These are phyloP conservation scores for Arbutus unedo DNA, from an alignment of 148 eudicot genomes.

Conservation along the genomic window DNA sequence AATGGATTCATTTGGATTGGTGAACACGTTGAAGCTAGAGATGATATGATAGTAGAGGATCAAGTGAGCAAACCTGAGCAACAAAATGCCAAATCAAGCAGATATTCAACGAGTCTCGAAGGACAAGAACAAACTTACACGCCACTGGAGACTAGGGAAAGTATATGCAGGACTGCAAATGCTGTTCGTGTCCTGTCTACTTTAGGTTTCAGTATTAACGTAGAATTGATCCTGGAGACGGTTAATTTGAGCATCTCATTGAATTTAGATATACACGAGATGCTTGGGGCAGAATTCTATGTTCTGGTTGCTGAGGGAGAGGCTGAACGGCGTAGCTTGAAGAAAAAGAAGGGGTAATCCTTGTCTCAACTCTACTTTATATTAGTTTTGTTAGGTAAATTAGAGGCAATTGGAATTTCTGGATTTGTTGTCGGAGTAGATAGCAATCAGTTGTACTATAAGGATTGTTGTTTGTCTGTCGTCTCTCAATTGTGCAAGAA, in stretches of 20 bases:
- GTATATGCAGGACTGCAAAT: conserved; percentile 82
- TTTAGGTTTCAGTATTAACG: conserved; percentile 63
- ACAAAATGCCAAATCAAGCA: conserved; percentile 21
- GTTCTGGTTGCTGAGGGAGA: conserved; percentile 84
- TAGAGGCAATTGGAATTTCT: not conserved
- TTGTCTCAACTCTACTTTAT: not conserved
- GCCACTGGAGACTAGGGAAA: conserved; percentile 56
- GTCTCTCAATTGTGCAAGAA: not conserved
- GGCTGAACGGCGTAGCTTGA: conserved; percentile 57
- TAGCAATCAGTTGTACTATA: not conserved
- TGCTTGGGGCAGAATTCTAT: conserved; percentile 90
- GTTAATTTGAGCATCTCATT: conserved; percentile 49
- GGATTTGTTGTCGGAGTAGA: not conserved
- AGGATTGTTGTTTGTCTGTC: conserved; percentile 2
- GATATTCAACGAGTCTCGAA: conserved; percentile 18
- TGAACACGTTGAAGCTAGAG: conserved; percentile 58
- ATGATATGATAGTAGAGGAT: conserved; percentile 61
- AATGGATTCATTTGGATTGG: conserved; percentile 96
- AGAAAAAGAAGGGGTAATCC: conserved; percentile 35
- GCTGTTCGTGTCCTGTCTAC: conserved; percentile 64
- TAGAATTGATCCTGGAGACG: conserved; percentile 53
- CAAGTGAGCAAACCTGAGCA: conserved; percentile 36
- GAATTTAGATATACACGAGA: conserved; percentile 66
- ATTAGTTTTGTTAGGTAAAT: not conserved
- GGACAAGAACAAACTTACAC: conserved; percentile 45